Evolutionary conservation across 2,329 filamentous ascomycete species (phyloP).

Genomic region (Berkeleyomyces basicola): DNA sequence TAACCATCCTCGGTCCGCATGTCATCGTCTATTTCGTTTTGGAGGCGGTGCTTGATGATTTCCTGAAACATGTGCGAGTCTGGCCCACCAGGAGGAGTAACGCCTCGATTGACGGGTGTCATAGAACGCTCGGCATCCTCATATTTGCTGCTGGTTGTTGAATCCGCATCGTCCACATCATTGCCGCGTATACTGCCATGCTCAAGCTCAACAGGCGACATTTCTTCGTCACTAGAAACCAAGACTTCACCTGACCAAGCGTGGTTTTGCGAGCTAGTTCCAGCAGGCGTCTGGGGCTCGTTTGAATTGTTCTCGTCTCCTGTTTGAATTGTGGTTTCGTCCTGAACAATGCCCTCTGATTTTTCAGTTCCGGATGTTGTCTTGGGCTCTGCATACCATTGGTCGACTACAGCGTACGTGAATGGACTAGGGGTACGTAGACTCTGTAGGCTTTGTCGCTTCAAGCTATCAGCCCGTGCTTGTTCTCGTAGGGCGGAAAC

Average conservation of each 20-base stretch:
- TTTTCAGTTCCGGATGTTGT: conserved; percentile 15
- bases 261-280: not conserved
- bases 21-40: conserved; percentile 24
- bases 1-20: conserved; percentile 24
- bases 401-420: conserved; percentile 47
- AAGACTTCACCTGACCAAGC: conserved; percentile 2
- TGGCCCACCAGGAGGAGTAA: conserved; percentile 1
- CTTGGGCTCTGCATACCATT: conserved; percentile 28
- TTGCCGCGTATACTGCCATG: not conserved
- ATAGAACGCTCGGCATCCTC: conserved; percentile 14
- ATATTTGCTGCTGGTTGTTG: conserved; percentile 17
- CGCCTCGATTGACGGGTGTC: conserved; percentile 2
- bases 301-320: not conserved
- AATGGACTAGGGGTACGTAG: conserved; percentile 64
- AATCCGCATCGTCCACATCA: conserved; percentile 18
- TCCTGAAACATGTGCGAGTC: conserved; percentile 2
- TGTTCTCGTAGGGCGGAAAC: conserved; percentile 67
- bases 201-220: conserved; percentile 10
- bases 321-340: not conserved
- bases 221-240: conserved; percentile 7
- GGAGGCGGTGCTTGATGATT: conserved; percentile 10
- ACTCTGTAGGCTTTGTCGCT: conserved; percentile 60
- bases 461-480: conserved; percentile 61
- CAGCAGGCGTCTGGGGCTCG: not conserved
- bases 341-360: conserved; percentile 11